These are phyloP conservation scores for Kwoniella botswanensis DNA, from an alignment of 768 basidiomycete species.

Conservation along the genomic window DNA sequence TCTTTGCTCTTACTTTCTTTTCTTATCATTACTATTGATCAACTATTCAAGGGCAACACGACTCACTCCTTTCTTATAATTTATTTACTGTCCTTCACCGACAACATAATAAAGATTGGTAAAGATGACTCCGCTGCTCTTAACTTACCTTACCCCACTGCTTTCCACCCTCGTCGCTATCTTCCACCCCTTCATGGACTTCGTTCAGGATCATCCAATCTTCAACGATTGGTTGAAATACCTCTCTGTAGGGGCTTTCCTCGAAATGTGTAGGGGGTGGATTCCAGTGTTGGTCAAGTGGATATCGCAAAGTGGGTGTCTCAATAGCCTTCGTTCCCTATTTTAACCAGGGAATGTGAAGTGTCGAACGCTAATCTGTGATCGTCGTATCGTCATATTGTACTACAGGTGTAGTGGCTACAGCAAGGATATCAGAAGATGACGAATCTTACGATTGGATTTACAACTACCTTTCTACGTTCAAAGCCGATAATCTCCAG, in stretches of 20 bases:
- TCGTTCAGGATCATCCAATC: not conserved
- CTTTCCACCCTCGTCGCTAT: not conserved
- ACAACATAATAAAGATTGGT: not conserved
- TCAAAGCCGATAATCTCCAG: not conserved
- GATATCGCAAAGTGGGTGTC: not conserved
- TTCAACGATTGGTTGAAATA: not conserved
- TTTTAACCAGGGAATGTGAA: no score
- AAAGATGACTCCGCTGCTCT: not conserved
- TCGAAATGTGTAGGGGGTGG: not conserved
- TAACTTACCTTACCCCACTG: not conserved
- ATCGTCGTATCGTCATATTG: no score
- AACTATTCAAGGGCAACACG: not conserved
- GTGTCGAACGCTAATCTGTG: no score
- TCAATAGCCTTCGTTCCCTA: no score
- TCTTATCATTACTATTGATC: not conserved
- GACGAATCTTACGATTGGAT: slow-evolving; percentile 26
- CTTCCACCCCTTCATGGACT: not conserved
- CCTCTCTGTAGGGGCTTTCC: not conserved
- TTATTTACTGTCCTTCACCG: not conserved
- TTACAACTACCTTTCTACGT: slow-evolving; percentile 1
- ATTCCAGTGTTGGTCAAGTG: not conserved
- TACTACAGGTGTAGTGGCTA: slow-evolving; percentile 1
- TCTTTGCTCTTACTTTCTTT: not conserved
- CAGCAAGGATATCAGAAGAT: slow-evolving; percentile 8
- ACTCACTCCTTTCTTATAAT: not conserved